These are phyloP conservation scores for Eudorina sp. DNA, from an alignment of 139 green algal species.

Conservation along the genomic window DNA sequence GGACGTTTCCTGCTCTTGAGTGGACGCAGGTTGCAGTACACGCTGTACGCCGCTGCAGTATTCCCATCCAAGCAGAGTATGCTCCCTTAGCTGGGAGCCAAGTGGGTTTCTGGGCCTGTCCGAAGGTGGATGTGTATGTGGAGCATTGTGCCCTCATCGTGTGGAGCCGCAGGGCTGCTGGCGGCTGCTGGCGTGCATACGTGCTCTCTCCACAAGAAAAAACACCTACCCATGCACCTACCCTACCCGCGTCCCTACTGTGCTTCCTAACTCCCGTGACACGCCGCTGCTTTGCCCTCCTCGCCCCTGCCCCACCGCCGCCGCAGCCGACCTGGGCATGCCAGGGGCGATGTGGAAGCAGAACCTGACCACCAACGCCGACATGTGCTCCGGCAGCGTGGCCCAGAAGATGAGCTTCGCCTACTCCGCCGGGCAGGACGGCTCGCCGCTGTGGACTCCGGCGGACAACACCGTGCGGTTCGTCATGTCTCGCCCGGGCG, in stretches of 20 bases:
- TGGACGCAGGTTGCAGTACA: too few species aligned
- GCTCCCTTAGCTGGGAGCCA: too few species aligned
- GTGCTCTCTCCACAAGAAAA: neutral
- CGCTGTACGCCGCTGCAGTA: too few species aligned
- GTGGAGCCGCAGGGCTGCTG: too few species aligned
- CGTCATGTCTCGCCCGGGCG: neutral
- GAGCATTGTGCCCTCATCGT: too few species aligned
- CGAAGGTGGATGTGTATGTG: too few species aligned
- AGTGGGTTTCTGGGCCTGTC: too few species aligned
- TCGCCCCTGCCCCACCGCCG: neutral
- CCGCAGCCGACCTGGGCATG: neutral
- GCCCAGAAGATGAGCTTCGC: neutral
- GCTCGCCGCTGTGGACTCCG: neutral
- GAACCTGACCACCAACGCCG: neutral
- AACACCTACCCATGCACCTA: too few species aligned
- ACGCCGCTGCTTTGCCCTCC: neutral
- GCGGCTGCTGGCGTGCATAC: too few species aligned
- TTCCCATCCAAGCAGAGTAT: too few species aligned
- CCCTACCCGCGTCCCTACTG: neutral
- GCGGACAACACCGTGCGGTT: neutral
- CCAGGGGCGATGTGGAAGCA: neutral
- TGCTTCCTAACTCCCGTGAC: neutral
- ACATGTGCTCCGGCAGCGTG: neutral
- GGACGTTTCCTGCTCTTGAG: too few species aligned
- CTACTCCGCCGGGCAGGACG: neutral